phyloP scores from a whole-genome alignment of 106 monocot species.

The Alisma plantagoaquatica region DNA sequence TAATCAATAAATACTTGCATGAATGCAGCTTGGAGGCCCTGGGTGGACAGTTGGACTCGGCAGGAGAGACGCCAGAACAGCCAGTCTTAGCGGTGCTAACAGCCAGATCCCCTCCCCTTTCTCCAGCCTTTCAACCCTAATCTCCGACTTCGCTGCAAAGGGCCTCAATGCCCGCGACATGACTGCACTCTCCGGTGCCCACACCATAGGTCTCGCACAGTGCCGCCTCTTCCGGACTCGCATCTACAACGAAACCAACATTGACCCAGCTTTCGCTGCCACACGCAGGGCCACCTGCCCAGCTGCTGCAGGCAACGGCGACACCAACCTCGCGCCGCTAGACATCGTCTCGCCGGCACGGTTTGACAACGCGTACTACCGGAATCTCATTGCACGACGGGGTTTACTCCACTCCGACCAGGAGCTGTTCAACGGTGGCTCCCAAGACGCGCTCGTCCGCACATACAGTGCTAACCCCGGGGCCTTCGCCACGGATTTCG shows the following conservation, averaged over 20 bases:
- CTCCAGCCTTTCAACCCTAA: background rate
- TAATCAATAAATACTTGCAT: background rate
- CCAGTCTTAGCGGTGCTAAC: background rate
- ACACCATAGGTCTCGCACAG: slow-evolving; percentile 8
- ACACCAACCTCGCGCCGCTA: slow-evolving; percentile 6
- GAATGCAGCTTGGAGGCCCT: slow-evolving; percentile 9
- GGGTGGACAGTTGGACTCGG: slow-evolving; percentile 1
- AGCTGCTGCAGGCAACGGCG: background rate
- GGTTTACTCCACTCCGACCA: slow-evolving; percentile 19
- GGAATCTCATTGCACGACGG: background rate
- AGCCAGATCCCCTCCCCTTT: background rate
- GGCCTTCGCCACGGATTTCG: slow-evolving; percentile 26
- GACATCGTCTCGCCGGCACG: background rate
- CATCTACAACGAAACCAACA: slow-evolving; percentile 20
- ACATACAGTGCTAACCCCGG: slow-evolving; percentile 5
- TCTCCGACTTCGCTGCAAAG: slow-evolving; percentile 5
- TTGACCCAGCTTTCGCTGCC: slow-evolving; percentile 2
- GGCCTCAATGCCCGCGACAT: slow-evolving; percentile 7
- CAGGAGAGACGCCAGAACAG: slow-evolving; percentile 9
- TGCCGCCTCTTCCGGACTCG: slow-evolving; percentile 2
- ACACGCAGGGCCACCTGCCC: background rate
- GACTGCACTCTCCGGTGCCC: slow-evolving; percentile 9
- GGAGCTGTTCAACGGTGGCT: slow-evolving; percentile 19
- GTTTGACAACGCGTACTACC: slow-evolving; percentile 9
- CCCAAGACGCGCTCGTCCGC: slow-evolving; percentile 12